Percentiles rank a stretch among this genome's conserved stretches.
Conservation (phyloP, 2,329 filamentous ascomycete species). For the Thelonectria rubi region DNA sequence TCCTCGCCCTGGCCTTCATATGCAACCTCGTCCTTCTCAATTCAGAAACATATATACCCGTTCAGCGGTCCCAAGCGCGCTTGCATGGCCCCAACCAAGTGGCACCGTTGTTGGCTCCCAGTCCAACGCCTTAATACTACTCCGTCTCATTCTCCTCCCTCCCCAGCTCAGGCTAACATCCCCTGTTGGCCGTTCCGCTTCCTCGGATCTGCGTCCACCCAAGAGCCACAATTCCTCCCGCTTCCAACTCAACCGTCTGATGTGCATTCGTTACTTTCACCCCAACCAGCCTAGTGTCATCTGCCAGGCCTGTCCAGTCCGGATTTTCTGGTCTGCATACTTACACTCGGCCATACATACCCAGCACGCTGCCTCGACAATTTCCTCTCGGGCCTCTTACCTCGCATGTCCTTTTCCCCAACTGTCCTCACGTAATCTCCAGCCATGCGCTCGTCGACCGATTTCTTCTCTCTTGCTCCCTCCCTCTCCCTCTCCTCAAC, state of each 20-base stretch:
- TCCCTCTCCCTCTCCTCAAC: slow-evolving; percentile 30
- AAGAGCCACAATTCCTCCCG: slow-evolving; percentile 32
- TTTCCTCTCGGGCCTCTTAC: slow-evolving; percentile 3
- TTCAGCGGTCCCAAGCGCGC: slow-evolving; percentile 13
- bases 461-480: slow-evolving; percentile 33
- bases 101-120: slow-evolving; percentile 12
- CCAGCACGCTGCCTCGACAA: slow-evolving; percentile 14
- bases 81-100: slow-evolving; percentile 19
- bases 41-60: slow-evolving; percentile 21
- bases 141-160: slow-evolving; percentile 12
- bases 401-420: slow-evolving; percentile 14
- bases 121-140: slow-evolving; percentile 16
- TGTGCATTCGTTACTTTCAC: slow-evolving; percentile 44
- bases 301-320: slow-evolving; percentile 28
- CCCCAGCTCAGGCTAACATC: slow-evolving; percentile 23
- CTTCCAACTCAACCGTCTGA: slow-evolving; percentile 34
- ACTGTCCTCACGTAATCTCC: slow-evolving; percentile 6
- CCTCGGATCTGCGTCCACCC: slow-evolving; percentile 26
- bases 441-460: slow-evolving; percentile 38
- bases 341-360: slow-evolving; percentile 26
- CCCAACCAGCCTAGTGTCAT: slow-evolving; percentile 43
- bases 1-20: slow-evolving; percentile 12
- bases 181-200: slow-evolving; percentile 23
- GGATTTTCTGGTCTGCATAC: slow-evolving; percentile 16
- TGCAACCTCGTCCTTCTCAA: slow-evolving; percentile 16